phyloP scores from a whole-genome alignment of 2,329 filamentous ascomycete species.

The Cladobotryum protrusum region DNA sequence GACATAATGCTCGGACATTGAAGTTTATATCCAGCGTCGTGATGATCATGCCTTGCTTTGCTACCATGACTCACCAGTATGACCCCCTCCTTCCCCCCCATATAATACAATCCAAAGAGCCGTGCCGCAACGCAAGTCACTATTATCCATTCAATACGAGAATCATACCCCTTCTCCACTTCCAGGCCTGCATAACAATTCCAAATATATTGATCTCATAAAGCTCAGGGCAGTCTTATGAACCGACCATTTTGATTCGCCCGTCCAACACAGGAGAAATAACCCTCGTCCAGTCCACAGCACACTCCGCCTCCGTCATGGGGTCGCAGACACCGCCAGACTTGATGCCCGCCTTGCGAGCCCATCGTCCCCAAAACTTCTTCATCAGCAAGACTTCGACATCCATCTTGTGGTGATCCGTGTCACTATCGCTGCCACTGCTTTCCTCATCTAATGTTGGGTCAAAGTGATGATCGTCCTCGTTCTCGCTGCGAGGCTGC shows the following conservation, averaged over 20 bases:
- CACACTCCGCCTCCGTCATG: slow-evolving; percentile 52
- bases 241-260: slow-evolving; percentile 52
- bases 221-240: not conserved
- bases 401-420: slow-evolving; percentile 40
- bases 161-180: not conserved
- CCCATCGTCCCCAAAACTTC: slow-evolving; percentile 68
- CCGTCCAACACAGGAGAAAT: slow-evolving; percentile 75
- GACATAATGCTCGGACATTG: too few relatives aligned
- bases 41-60: too few relatives aligned
- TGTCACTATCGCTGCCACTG: slow-evolving; percentile 20
- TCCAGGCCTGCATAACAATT: not conserved
- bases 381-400: slow-evolving; percentile 58
- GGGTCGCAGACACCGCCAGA: slow-evolving; percentile 41
- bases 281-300: slow-evolving; percentile 71
- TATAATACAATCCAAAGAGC: too few relatives aligned
- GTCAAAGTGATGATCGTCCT: slow-evolving; percentile 39
- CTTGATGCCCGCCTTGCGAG: slow-evolving; percentile 57
- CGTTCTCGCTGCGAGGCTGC: slow-evolving; percentile 28
- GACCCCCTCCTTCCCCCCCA: too few relatives aligned
- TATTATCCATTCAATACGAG: not conserved
- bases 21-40: too few relatives aligned
- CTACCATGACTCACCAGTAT: too few relatives aligned
- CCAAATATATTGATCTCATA: not conserved
- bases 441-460: slow-evolving; percentile 22
- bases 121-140: too few relatives aligned